Evolutionary conservation across 345 rosid species (phyloP).

Genomic region (Zanthoxylum bungeanum): DNA sequence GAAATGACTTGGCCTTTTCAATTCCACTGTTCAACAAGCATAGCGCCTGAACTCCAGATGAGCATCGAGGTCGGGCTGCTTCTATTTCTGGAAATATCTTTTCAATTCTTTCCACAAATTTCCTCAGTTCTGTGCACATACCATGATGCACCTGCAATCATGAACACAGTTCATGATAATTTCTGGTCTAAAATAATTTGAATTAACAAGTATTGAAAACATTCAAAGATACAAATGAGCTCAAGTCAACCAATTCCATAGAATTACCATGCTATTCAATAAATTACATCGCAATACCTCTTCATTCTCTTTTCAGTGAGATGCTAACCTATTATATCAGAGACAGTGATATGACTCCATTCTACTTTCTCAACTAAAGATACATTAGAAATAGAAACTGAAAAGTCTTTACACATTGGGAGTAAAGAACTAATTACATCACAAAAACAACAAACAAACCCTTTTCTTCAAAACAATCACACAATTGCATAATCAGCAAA

Average conservation of each 20-base stretch:
- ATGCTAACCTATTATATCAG: neutral
- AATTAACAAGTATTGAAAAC: neutral
- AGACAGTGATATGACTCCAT: neutral
- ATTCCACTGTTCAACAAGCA: slow-evolving; percentile 43
- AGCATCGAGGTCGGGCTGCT: slow-evolving; percentile 69
- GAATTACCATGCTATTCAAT: neutral
- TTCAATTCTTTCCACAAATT: slow-evolving; percentile 40
- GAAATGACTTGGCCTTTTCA: slow-evolving; percentile 59
- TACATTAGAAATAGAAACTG: neutral
- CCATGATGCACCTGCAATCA: slow-evolving; percentile 63
- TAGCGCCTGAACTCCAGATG: slow-evolving; percentile 54
- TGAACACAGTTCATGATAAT: slow-evolving; percentile 12
- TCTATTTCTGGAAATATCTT: slow-evolving; percentile 64
- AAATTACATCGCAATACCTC: neutral
- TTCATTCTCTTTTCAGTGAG: neutral
- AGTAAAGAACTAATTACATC: neutral
- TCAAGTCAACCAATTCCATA: neutral
- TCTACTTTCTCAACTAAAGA: neutral
- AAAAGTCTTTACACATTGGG: too few species aligned
- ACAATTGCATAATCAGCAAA: neutral
- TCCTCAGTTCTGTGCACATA: slow-evolving; percentile 58
- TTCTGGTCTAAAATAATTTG: neutral
- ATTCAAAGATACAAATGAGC: neutral
- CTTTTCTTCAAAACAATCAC: neutral
- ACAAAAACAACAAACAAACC: neutral